These are phyloP conservation scores for Tolypocladium amazonense DNA, from an alignment of 2,329 filamentous ascomycete species.

Conservation along the genomic window DNA sequence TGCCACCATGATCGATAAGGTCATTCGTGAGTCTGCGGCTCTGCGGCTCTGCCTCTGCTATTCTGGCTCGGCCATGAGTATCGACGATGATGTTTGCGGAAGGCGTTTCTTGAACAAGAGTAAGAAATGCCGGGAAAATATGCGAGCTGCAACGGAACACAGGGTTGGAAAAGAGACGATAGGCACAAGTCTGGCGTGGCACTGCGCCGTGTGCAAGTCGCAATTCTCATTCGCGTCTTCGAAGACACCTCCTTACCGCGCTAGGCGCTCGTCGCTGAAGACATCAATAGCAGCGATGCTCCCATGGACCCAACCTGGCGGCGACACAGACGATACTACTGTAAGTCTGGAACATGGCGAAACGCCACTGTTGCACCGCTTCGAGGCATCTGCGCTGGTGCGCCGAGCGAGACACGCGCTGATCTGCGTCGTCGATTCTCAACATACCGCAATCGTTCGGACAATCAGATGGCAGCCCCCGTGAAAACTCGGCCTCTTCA, in stretches of 20 bases:
- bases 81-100: background rate
- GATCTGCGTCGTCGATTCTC: background rate
- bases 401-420: background rate
- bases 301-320: background rate
- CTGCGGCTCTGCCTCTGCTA: background rate
- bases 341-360: background rate
- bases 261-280: background rate
- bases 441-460: background rate
- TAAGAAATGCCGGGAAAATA: background rate
- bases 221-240: background rate
- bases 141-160: background rate
- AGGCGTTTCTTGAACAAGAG: background rate
- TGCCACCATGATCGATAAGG: background rate
- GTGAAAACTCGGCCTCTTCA: background rate
- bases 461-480: background rate
- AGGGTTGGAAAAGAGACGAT: too few species aligned
- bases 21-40: background rate
- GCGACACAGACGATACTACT: background rate
- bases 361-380: background rate
- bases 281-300: background rate
- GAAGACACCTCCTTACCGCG: background rate
- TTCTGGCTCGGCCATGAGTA: background rate
- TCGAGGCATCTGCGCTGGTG: background rate
- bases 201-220: background rate
- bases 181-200: background rate